A percentile compares a stretch with the other conserved stretches of the same genome.
Evolutionary conservation across 306 rosid genomes (phyloP).

Genomic region (Citrullus colocynthis): DNA sequence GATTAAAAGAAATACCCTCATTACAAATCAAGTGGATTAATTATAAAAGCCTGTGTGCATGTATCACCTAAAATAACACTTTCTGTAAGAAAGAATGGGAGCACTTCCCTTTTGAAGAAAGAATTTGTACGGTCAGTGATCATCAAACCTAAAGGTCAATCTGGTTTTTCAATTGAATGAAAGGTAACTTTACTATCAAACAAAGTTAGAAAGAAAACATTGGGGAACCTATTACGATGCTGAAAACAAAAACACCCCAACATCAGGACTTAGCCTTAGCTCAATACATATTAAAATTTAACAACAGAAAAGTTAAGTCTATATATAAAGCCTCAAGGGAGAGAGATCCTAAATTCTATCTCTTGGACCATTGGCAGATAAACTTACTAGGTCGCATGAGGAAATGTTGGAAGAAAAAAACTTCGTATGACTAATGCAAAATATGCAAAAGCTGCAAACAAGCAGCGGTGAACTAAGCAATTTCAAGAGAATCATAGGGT

Average conservation of each 20-base stretch:
- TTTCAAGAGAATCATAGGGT: background rate
- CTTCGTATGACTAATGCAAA: background rate
- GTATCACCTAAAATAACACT: background rate
- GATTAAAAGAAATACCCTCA: background rate
- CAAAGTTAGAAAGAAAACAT: background rate
- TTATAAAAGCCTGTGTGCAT: background rate
- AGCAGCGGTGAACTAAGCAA: background rate
- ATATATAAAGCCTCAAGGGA: background rate
- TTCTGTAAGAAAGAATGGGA: background rate
- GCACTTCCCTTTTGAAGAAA: background rate
- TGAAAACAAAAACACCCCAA: background rate
- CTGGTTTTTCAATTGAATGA: background rate
- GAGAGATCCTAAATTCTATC: background rate
- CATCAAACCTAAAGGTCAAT: background rate
- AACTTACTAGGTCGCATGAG: background rate
- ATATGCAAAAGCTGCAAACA: background rate
- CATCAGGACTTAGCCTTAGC: background rate
- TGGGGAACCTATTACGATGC: background rate
- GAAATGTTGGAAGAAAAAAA: background rate
- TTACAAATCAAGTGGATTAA: background rate
- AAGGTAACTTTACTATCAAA: background rate
- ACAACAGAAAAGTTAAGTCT: background rate
- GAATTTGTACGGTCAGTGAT: background rate
- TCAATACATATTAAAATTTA: background rate
- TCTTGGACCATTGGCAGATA: background rate